These are phyloP conservation scores for Fraxinus baroniana DNA, from an alignment of 305 asterid genomes.

Conservation along the genomic window DNA sequence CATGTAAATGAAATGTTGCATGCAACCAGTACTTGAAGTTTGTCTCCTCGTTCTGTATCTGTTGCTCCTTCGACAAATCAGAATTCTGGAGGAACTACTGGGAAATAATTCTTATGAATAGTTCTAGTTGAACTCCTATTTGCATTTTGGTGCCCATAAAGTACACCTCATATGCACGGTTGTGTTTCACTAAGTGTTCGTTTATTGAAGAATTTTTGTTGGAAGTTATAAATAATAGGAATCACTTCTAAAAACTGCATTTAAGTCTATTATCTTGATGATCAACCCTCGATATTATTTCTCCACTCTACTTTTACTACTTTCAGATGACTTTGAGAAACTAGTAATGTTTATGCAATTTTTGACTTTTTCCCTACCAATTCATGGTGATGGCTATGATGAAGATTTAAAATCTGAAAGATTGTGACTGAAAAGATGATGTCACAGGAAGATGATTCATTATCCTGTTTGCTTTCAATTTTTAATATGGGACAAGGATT, in stretches of 20 bases:
- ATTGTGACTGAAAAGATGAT: background rate
- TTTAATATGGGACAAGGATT: background rate
- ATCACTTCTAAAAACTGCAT: background rate
- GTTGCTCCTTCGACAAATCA: background rate
- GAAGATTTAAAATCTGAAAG: background rate
- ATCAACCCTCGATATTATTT: background rate
- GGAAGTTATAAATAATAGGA: background rate
- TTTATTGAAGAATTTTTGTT: background rate
- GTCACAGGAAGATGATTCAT: background rate
- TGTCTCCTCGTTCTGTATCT: background rate
- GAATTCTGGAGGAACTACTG: background rate
- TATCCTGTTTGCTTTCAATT: background rate
- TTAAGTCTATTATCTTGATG: background rate
- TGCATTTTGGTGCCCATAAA: background rate
- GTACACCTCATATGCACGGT: background rate
- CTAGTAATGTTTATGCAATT: background rate
- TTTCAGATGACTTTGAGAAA: background rate
- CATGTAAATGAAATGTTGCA: background rate
- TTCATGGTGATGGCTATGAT: background rate
- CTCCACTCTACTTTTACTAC: background rate
- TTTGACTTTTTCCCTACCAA: background rate
- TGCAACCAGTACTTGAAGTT: background rate
- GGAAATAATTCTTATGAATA: background rate
- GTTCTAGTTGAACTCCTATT: background rate
- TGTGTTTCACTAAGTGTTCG: background rate